A percentile compares a stretch with the other conserved stretches of the same genome.
Conservation (phyloP, 768 basidiomycete species). For the Baorangia bicolor region DNA sequence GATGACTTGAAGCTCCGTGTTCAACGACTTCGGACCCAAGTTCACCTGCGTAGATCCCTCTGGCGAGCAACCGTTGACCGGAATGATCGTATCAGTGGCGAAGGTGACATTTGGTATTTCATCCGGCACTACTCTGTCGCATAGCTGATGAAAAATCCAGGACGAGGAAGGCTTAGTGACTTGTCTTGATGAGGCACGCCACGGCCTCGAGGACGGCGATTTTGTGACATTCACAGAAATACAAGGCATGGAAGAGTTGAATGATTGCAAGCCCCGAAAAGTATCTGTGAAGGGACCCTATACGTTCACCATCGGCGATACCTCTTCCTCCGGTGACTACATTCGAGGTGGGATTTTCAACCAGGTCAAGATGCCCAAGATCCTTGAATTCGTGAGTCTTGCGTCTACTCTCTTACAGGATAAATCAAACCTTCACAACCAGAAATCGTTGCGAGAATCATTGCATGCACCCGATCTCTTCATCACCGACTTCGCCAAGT, state of each 20-base stretch:
- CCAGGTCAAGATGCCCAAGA: conserved; percentile 99
- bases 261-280: conserved; percentile 89
- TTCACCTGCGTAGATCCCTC: conserved; percentile 97
- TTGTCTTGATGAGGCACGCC: conserved; percentile 94
- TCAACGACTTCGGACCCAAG: conserved; percentile 95
- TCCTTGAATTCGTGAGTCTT: conserved; percentile 82
- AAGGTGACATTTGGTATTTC: conserved; percentile 48
- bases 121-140: not conserved
- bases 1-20: conserved; percentile 63
- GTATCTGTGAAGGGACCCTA: conserved; percentile 95
- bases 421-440: conserved; percentile 7
- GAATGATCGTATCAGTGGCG: conserved; percentile 95
- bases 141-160: conserved; percentile 37
- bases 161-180: conserved; percentile 90
- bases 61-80: conserved; percentile 90
- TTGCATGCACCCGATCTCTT: conserved; percentile 79
- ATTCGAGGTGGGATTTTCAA: conserved; percentile 91
- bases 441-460: conserved; percentile 95
- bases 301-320: conserved; percentile 95
- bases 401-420: not conserved
- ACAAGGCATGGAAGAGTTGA: conserved; percentile 90
- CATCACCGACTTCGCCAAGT: conserved; percentile 97
- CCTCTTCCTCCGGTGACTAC: conserved; percentile 73
- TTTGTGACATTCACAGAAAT: conserved; percentile 96
- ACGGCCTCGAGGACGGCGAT: conserved; percentile 98